A percentile compares a stretch with the other conserved stretches of the same genome.
Evolutionary conservation across 805 yeast species (phyloP).

Genomic region (Saccharomyces eubayanus): DNA sequence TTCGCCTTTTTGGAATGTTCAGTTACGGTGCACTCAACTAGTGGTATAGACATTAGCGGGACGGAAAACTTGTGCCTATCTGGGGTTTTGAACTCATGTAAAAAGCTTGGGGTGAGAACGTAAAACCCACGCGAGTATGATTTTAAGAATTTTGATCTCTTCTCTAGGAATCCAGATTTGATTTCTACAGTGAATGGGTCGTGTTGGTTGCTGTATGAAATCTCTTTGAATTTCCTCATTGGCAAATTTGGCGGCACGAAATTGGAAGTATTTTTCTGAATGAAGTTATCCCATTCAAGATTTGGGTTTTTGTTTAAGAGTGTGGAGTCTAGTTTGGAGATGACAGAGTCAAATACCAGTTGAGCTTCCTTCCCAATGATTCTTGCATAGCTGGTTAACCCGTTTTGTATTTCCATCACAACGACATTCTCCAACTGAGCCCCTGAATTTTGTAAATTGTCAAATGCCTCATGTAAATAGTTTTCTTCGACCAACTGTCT

Average conservation of each 20-base stretch:
- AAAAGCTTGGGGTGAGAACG: constrained; percentile 76
- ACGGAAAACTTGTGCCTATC: constrained; percentile 73
- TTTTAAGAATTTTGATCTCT: constrained; percentile 84
- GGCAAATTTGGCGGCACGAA: constrained; percentile 59
- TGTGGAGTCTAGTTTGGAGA: constrained; percentile 58
- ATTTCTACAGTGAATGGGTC: constrained; percentile 62
- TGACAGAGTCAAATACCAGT: constrained; percentile 54
- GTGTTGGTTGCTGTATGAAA: constrained; percentile 57
- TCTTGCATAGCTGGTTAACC: constrained; percentile 63
- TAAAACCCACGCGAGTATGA: constrained; percentile 89
- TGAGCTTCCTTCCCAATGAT: constrained; percentile 67
- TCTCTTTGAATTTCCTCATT: constrained; percentile 51
- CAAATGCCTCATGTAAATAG: constrained; percentile 78
- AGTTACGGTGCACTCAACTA: constrained; percentile 71
- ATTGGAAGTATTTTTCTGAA: constrained; percentile 55
- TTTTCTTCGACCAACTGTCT: constrained; percentile 77
- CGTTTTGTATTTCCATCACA: constrained; percentile 76
- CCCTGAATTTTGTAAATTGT: constrained; percentile 80
- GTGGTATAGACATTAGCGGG: constrained; percentile 75
- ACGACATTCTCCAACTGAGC: constrained; percentile 83
- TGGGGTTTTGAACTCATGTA: constrained; percentile 82
- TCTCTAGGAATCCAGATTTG: constrained; percentile 73
- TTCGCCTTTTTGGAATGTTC: constrained; percentile 76
- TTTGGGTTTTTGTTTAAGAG: constrained; percentile 69
- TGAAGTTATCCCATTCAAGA: constrained; percentile 83